Evolutionary conservation across 352 stramenopile species (phyloP).

Genomic region (Blastocystis sp.): DNA sequence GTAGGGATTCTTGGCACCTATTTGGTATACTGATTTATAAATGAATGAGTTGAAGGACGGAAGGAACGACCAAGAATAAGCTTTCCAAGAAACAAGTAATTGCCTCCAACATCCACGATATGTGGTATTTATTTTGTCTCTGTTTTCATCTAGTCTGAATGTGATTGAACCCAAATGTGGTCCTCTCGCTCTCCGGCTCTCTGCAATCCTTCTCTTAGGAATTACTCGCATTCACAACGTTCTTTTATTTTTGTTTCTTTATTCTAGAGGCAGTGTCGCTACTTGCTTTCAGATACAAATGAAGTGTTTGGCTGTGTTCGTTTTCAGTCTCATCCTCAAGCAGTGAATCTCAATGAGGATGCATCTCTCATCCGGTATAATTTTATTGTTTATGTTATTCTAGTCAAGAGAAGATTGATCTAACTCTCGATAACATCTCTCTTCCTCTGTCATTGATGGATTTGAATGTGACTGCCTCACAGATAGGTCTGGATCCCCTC

Average conservation of each 20-base stretch:
- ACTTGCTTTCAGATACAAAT: slow-evolving; percentile 59
- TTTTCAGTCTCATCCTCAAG: slow-evolving; percentile 54
- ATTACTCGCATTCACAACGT: slow-evolving; percentile 64
- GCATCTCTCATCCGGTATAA: slow-evolving; percentile 6
- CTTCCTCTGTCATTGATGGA: slow-evolving; percentile 13
- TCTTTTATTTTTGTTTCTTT: not conserved
- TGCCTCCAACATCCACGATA: slow-evolving; percentile 54
- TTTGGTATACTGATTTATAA: not conserved
- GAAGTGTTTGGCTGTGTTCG: slow-evolving; percentile 45
- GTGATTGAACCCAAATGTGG: slow-evolving; percentile 60
- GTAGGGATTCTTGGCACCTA: slow-evolving; percentile 60
- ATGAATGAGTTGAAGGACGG: not conserved
- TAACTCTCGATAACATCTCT: not conserved
- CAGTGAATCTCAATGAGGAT: slow-evolving; percentile 53
- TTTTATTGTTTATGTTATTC: not conserved
- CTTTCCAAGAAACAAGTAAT: slow-evolving; percentile 52
- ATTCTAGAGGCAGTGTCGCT: slow-evolving; percentile 42
- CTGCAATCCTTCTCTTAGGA: slow-evolving; percentile 20
- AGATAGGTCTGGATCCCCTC: slow-evolving; percentile 39
- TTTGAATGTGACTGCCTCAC: slow-evolving; percentile 25
- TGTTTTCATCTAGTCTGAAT: slow-evolving; percentile 24
- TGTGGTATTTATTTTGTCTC: slow-evolving; percentile 22
- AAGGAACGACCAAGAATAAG: slow-evolving; percentile 55
- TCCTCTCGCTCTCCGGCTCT: slow-evolving; percentile 23
- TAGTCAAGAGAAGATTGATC: slow-evolving; percentile 37